Evolutionary conservation across 2,329 filamentous ascomycete genomes (phyloP).

Genomic region (Didymosphaeria variabile): DNA sequence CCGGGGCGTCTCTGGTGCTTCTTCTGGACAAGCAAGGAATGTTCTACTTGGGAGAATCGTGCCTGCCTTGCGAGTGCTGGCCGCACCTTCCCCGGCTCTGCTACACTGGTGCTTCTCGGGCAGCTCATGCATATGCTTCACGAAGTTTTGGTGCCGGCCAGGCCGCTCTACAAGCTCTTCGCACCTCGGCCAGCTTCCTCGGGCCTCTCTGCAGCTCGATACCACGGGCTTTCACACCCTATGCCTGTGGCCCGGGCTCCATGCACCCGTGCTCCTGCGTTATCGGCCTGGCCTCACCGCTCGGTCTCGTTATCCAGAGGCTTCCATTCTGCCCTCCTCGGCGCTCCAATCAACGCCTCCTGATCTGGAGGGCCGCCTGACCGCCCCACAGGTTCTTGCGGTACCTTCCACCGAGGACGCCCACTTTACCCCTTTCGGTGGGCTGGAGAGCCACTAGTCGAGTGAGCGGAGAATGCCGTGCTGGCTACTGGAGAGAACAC

Average conservation of each 20-base stretch:
- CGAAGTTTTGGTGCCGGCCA: no score
- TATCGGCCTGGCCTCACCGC: neutral
- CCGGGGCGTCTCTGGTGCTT: neutral
- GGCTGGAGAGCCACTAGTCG: neutral
- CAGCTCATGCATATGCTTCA: neutral
- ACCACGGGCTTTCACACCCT: constrained; percentile 1
- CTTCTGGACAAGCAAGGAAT: neutral
- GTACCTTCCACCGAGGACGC: neutral
- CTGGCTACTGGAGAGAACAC: constrained; percentile 25
- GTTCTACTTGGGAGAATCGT: neutral
- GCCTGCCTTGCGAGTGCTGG: neutral
- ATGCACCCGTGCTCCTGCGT: neutral
- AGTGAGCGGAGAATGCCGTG: neutral
- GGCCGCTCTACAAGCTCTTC: neutral
- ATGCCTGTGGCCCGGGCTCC: neutral
- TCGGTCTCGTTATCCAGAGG: neutral
- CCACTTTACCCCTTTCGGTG: constrained; percentile 6
- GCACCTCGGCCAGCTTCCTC: neutral
- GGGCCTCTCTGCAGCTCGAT: neutral
- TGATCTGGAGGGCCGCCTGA: neutral
- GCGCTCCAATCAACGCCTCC: constrained; percentile 5
- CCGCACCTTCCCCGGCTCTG: neutral
- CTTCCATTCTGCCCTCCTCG: neutral
- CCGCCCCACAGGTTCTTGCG: neutral
- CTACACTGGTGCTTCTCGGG: neutral